Percentiles rank a stretch among this genome's conserved stretches.
These are phyloP conservation scores for Meyerozyma carpophila DNA, from an alignment of 1,139 yeast species.

Conservation along the genomic window DNA sequence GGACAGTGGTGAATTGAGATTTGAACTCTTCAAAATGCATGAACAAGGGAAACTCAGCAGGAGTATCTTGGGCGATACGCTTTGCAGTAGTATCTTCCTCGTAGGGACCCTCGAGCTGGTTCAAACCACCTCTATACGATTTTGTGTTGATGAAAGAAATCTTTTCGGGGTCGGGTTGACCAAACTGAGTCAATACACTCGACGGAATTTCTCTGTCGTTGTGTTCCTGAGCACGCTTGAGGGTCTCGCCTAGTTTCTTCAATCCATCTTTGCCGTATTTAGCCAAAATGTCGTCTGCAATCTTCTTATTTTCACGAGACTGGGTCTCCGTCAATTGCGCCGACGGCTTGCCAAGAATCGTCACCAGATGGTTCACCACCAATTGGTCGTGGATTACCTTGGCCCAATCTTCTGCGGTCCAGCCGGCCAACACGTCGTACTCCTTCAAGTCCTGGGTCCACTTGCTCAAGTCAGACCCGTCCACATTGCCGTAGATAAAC, in stretches of 20 bases:
- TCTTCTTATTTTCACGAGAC: constrained; percentile 46
- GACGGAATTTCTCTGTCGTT: constrained; percentile 78
- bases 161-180: constrained; percentile 68
- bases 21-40: constrained; percentile 75
- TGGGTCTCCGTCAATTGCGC: constrained; percentile 47
- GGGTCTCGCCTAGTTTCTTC: constrained; percentile 37
- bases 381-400: constrained; percentile 47
- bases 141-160: constrained; percentile 69
- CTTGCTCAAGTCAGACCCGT: constrained; percentile 51
- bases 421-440: constrained; percentile 51
- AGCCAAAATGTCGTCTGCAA: constrained; percentile 44
- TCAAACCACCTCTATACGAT: constrained; percentile 50
- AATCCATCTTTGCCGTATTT: constrained; percentile 62
- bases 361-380: constrained; percentile 61
- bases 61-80: constrained; percentile 32
- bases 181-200: constrained; percentile 52
- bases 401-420: constrained; percentile 72
- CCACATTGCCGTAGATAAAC: constrained; percentile 68
- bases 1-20: constrained; percentile 76
- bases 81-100: constrained; percentile 22
- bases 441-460: constrained; percentile 56
- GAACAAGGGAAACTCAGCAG: constrained; percentile 56
- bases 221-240: constrained; percentile 57
- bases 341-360: constrained; percentile 78
- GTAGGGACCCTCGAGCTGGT: constrained; percentile 9